A percentile compares a stretch with the other conserved stretches of the same genome.
Evolutionary conservation across 305 asterid species (phyloP).

Genomic region (Fraxinus xanthoxyloides): DNA sequence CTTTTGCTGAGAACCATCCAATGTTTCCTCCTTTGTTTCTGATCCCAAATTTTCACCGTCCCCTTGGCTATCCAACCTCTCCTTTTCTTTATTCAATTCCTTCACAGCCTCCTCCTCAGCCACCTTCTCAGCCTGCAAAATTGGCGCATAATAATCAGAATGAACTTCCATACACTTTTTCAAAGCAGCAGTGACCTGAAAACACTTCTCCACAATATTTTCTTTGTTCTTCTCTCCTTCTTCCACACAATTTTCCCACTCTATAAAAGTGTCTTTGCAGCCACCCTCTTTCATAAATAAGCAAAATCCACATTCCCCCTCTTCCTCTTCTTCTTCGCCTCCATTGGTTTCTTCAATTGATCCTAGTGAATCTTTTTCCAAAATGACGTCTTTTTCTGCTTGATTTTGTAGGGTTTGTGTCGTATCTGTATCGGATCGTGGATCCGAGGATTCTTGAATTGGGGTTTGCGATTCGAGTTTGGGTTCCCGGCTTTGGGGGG

Average conservation of each 20-base stretch:
- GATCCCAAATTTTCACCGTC: slow-evolving; percentile 8
- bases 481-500: slow-evolving; percentile 7
- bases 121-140: slow-evolving; percentile 63
- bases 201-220: slow-evolving; percentile 65
- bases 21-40: neutral
- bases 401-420: slow-evolving; percentile 17
- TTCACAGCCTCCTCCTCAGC: slow-evolving; percentile 40
- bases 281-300: slow-evolving; percentile 84
- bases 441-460: slow-evolving; percentile 8
- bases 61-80: slow-evolving; percentile 9
- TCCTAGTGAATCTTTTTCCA: neutral
- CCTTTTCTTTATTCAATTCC: slow-evolving; percentile 43
- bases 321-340: slow-evolving; percentile 43
- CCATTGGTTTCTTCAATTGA: neutral
- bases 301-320: slow-evolving; percentile 79
- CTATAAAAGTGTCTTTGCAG: slow-evolving; percentile 57
- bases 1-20: slow-evolving; percentile 1
- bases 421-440: neutral
- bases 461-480: slow-evolving; percentile 13
- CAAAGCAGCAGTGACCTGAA: slow-evolving; percentile 52
- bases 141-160: slow-evolving; percentile 60
- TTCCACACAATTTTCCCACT: slow-evolving; percentile 82
- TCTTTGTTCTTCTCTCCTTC: slow-evolving; percentile 59
- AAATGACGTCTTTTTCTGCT: neutral
- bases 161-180: slow-evolving; percentile 79